Evolutionary conservation across 805 yeast genomes (phyloP).

Genomic region (Candida krabiensis): DNA sequence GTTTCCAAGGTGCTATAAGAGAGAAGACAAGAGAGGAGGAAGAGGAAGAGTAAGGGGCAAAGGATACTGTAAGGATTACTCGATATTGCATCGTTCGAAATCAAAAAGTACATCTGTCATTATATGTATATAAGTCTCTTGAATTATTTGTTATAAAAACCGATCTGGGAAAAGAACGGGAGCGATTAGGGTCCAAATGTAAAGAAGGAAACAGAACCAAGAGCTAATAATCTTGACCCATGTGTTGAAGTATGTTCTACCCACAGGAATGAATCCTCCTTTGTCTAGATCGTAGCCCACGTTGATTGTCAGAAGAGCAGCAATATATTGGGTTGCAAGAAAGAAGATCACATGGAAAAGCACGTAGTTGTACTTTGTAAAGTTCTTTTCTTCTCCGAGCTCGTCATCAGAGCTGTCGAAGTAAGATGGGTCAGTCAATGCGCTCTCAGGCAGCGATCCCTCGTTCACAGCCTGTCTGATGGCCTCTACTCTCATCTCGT

Average conservation of each 20-base stretch:
- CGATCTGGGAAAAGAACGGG: slow-evolving; percentile 91
- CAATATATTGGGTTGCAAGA: slow-evolving; percentile 95
- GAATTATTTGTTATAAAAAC: slow-evolving; percentile 47
- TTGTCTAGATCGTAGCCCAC: slow-evolving; percentile 80
- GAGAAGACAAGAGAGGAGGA: too few relatives aligned
- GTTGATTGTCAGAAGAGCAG: slow-evolving; percentile 88
- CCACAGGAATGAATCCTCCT: slow-evolving; percentile 94
- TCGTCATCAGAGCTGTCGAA: slow-evolving; percentile 43
- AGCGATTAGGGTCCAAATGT: slow-evolving; percentile 89
- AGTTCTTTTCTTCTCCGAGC: slow-evolving; percentile 57
- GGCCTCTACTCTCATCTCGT: slow-evolving; percentile 82
- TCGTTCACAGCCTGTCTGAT: slow-evolving; percentile 93
- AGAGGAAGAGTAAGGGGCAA: too few relatives aligned
- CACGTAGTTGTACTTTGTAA: slow-evolving; percentile 80
- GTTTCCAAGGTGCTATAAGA: too few relatives aligned
- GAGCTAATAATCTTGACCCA: slow-evolving; percentile 93
- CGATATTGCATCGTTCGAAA: too few relatives aligned
- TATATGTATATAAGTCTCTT: too few relatives aligned
- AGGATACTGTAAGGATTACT: too few relatives aligned
- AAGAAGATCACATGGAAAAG: slow-evolving; percentile 90
- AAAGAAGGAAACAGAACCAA: slow-evolving; percentile 85
- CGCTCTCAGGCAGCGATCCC: slow-evolving; percentile 93
- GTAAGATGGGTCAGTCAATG: slow-evolving; percentile 72
- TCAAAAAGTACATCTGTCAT: too few relatives aligned
- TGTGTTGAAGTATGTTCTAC: slow-evolving; percentile 91